A percentile compares a stretch with the other conserved stretches of the same genome.
phyloP scores from a whole-genome alignment of 2,329 filamentous ascomycete species.

The Xylaria digitata region DNA sequence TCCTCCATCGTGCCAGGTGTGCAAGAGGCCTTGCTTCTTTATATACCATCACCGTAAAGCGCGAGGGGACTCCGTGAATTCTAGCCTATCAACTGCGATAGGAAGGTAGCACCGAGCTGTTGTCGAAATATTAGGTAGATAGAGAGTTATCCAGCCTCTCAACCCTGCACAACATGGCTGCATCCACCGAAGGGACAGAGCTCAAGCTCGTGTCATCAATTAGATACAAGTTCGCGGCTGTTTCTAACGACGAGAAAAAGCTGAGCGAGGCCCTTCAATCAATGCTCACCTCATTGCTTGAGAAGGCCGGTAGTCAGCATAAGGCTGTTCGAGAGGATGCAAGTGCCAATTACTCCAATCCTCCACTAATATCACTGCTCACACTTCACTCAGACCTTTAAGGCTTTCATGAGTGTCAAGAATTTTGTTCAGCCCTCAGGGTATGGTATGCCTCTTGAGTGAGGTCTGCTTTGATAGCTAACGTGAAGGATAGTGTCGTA shows the following conservation, averaged over 20 bases:
- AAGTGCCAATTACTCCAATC: conserved; percentile 31
- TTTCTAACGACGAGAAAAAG: conserved; percentile 83
- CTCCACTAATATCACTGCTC: conserved; percentile 27
- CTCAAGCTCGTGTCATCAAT: conserved; percentile 51
- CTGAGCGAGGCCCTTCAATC: conserved; percentile 80
- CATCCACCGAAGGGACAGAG: conserved; percentile 47
- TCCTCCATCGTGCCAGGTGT: background rate
- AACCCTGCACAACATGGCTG: conserved; percentile 42
- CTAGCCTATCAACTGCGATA: background rate
- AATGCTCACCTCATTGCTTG: conserved; percentile 82
- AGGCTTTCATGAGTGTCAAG: conserved; percentile 63
- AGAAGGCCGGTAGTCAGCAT: conserved; percentile 87
- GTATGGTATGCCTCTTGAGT: conserved; percentile 51
- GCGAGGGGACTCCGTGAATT: background rate
- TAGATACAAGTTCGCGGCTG: conserved; percentile 50
- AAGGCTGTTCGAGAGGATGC: conserved; percentile 73
- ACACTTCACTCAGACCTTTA: conserved; percentile 57
- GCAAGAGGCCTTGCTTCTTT: conserved; percentile 13
- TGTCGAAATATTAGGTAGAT: background rate
- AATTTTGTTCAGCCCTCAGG: conserved; percentile 64
- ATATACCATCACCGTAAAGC: background rate
- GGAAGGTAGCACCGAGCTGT: background rate
- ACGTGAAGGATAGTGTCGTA: conserved; percentile 66
- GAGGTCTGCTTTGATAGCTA: conserved; percentile 25
- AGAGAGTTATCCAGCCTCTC: background rate